A percentile compares a stretch with the other conserved stretches of the same genome.
These are phyloP conservation scores for Microsporum ferrugineum DNA, from an alignment of 2,329 filamentous ascomycete genomes.

Conservation along the genomic window DNA sequence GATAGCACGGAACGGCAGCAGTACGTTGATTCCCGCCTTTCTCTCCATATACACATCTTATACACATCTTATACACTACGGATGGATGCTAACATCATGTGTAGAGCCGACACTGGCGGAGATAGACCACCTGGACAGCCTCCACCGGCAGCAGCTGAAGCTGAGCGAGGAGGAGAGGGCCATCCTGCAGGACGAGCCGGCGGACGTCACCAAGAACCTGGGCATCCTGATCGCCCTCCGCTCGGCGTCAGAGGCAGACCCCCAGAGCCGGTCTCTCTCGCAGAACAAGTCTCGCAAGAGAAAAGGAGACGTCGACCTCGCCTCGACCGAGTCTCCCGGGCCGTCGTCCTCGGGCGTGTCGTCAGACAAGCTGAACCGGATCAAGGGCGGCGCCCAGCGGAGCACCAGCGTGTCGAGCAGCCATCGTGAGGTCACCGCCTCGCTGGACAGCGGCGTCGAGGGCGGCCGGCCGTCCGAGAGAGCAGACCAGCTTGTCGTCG, in stretches of 20 bases:
- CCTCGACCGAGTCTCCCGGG: constrained; percentile 35
- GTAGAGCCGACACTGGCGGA: constrained; percentile 30
- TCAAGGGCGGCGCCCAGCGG: constrained; percentile 31
- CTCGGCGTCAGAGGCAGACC: constrained; percentile 37
- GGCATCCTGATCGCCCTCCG: constrained; percentile 40
- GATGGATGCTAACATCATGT: neutral
- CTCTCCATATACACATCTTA: neutral
- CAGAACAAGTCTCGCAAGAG: constrained; percentile 38
- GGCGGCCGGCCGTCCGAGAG: constrained; percentile 35
- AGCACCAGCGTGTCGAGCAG: constrained; percentile 35
- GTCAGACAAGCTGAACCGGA: constrained; percentile 34
- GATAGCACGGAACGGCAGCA: constrained; percentile 32
- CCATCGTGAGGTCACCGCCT: constrained; percentile 30
- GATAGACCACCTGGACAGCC: constrained; percentile 35
- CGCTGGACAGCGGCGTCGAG: constrained; percentile 34
- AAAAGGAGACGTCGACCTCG: constrained; percentile 34
- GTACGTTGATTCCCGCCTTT: constrained; percentile 24
- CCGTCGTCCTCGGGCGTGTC: constrained; percentile 29
- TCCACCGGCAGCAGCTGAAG: constrained; percentile 37
- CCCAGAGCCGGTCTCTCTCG: constrained; percentile 27
- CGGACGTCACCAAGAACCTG: constrained; percentile 41
- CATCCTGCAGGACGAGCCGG: constrained; percentile 38
- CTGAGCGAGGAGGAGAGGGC: constrained; percentile 39
- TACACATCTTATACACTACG: neutral
- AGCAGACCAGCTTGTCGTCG: constrained; percentile 34